Evolutionary conservation across 2,329 filamentous ascomycete genomes (phyloP), one percentile per base, ranked within the genome.

Genomic region (Diaporthe ilicicola): DNA sequence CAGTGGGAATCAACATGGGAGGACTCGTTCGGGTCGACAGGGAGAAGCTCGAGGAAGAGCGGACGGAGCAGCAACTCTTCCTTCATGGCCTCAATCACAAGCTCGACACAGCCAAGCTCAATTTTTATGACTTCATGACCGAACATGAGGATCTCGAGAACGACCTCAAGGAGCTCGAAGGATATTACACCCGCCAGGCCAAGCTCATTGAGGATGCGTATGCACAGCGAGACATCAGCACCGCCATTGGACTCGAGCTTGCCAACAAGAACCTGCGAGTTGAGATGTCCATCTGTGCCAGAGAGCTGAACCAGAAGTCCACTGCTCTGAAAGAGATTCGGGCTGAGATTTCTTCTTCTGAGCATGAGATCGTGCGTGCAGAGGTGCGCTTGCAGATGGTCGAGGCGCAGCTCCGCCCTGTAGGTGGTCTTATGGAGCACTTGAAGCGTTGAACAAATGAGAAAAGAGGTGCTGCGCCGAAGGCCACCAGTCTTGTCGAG

Each of bases 401-500:
- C 1, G 6, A 48, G 12, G 24, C 29, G 1, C 27, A 24, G 29
- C 59, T 64, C 1, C 29, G 42, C 1, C 59, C 59, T 2, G 44
- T 50, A 3, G 10, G 2, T 19, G 46, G 4, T 4, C 42, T 64
- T 13, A 8, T 2, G 4, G 59, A n/a, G n/a, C n/a, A n/a, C n/a
- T n/a, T n/a, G n/a, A 24, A 4, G 44, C 29, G 22, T 27, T 64
- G 44, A 50, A 50, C 10, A 10, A 4, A 19, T 64, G 44, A 50
- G 42, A 32, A 24, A 12, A 8, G n/a, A 1, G 0, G 0, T 12
- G 32, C 2, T 54, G 51, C 4, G 0, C 1, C 3, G 19, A 7
- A 13, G 22, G 10, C 34, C n/a, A 9, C 13, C 37, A 37, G 22
- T 2, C 13, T 27, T 27, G n/a, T 34, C 1, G 3, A 17, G 7